Base-by-base conservation (phyloP, 805 yeast genomes). In the Cyberlindnera meyerae region DNA sequence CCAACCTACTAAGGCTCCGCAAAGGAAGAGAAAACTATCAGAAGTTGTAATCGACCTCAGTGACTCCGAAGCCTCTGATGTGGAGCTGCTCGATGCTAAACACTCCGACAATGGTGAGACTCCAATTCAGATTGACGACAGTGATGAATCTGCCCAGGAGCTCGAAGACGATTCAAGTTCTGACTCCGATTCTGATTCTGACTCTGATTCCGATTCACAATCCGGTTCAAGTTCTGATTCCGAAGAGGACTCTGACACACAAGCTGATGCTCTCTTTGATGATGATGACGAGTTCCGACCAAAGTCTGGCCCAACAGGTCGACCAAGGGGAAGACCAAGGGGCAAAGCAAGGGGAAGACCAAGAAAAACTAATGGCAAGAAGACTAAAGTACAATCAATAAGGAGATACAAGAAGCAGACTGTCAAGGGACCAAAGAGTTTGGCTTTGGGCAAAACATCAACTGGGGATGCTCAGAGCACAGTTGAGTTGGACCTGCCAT, bases 401-500 rank as follows among this genome's bases (percentile, higher is more conserved):
- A 25, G 35, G 6, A 15, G 51, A 36, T 52, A 48, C 34, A 48
- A 42, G 49, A 27, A 44, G 49, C 32, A 55, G 52, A 45, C 40
- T 51, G 16, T 57, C 50, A 33, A 46, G 60, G 54, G 49, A 12
- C 54, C 54, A 22, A 44, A 39, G 21, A 34, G 33, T 18, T 14
- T 34, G 8, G 29, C 29, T 18, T 15, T 27, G 18, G 18, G 29
- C 27, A 24, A 7, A 27, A 27, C n/a, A n/a, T n/a, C n/a, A n/a
- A n/a, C n/a, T n/a, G n/a, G n/a, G n/a, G n/a, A n/a, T n/a, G n/a
- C n/a, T n/a, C n/a, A 24, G 27, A 24, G 27, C 11, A 12, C 11
- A 15, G 14, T 46, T 48, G 32, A 50, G 54, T 18, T 24, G 11
- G 20, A 31, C 1, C 63, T 90, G 25, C 96, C 96, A 0, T 88